Base-by-base conservation (phyloP, 106 monocot genomes). In the Phalaenopsis aphrodite region DNA sequence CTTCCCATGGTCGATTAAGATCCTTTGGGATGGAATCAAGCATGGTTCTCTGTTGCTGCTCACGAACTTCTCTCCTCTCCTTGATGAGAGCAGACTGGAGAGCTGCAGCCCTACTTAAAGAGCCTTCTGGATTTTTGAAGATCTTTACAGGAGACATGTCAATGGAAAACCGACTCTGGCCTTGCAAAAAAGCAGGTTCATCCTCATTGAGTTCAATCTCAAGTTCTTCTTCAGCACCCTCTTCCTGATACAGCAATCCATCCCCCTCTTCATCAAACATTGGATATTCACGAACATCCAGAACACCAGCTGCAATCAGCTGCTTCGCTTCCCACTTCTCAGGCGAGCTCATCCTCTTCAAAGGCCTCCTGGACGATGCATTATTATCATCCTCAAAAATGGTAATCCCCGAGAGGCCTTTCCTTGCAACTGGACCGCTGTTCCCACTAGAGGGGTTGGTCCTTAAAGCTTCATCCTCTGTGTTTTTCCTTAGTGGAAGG, bases 71-170 rank as follows among this genome's bases (percentile, higher is more conserved):
- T 83, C 96, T 87, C 77, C 96, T 88, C 83, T 96, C 96, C 82
- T 96, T 96, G 23, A 96, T 96, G 14, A 96, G 88, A 80, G 96
- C 96, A 5, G 96, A 91, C 73, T 96, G 96, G 16, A 96, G 84
- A 41, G 96, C 96, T 15, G 96, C 96, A 19, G 96, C 96, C 47
- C 96, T 66, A 80, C 96, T 96, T 78, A 96, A 75, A 37, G 96
- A 96, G 4, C 96, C 96, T 67, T 96, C 96, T 6, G 96, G 96
- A 81, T 96, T 96, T 84, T 93, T 96, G 86, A 96, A 96, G 56
- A 96, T 96, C 77, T 96, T 96, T 8, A 96, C 93, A 37, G 96
- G 96, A 1, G 96, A 96, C 96, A 96, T 96, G 61, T 96, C 96
- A 23, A 96, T 91, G 0, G 93, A 93, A 42, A 90, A 96, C 71